These are phyloP conservation scores for Sparassis latifolia DNA, from an alignment of 1,284 basidiomycete genomes.

Conservation along the genomic window DNA sequence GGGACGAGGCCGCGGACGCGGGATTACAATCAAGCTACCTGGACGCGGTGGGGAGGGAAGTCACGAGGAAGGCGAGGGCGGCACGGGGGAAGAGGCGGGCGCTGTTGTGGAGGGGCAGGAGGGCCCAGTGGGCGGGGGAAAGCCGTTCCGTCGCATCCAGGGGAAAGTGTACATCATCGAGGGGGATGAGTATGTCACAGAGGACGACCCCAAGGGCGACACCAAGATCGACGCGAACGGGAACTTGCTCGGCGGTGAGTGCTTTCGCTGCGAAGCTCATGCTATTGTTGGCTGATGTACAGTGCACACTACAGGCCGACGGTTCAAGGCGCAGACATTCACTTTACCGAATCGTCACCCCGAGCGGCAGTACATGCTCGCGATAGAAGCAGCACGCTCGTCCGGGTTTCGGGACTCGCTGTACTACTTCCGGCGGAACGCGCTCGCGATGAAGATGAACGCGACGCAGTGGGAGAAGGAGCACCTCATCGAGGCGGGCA, in stretches of 20 bases:
- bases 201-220: conserved; percentile 83
- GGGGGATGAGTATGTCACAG: conserved; percentile 83
- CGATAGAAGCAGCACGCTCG: conserved; percentile 93
- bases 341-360: conserved; percentile 77
- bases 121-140: conserved; percentile 46
- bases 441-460: conserved; percentile 84
- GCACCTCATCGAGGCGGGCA: conserved; percentile 81
- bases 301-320: conserved; percentile 48
- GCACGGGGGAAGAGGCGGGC: conserved; percentile 21
- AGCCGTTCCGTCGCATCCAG: conserved; percentile 67
- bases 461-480: conserved; percentile 88
- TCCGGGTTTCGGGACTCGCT: conserved; percentile 95
- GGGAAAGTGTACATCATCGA: conserved; percentile 76
- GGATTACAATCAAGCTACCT: conserved; percentile 29
- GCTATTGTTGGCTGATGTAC: background rate
- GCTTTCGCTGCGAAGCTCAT: background rate
- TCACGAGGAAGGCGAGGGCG: conserved; percentile 29
- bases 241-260: conserved; percentile 75
- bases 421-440: conserved; percentile 93
- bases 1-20: conserved; percentile 33
- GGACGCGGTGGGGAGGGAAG: conserved; percentile 38
- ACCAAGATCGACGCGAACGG: conserved; percentile 87
- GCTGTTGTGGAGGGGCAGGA: conserved; percentile 26
- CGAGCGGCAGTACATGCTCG: conserved; percentile 86
- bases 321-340: conserved; percentile 88